Base-by-base conservation (phyloP, 2,329 filamentous ascomycete species). In the Diaporthe velutina region DNA sequence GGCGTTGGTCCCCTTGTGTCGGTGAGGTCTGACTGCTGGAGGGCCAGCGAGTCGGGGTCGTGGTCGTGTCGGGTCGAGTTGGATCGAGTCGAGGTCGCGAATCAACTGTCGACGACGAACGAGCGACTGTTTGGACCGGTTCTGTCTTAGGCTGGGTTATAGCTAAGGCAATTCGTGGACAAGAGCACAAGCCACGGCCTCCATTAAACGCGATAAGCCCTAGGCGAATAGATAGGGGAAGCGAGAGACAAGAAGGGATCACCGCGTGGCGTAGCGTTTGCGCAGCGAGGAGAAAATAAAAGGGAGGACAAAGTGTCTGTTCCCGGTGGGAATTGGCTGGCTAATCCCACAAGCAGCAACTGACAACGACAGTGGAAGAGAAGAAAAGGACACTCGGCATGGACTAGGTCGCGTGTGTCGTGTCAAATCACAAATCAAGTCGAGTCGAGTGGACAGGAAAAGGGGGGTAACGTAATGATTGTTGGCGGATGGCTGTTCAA, bases 171-270 rank as follows among this genome's bases (percentile, higher is more conserved):
- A 38, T 67, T 67, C 67, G 57, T 60, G 67, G 67, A 40, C 35
- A 25, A n/a, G 40, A 64, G 58, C 70, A 75, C 70, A 73, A 73
- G 74, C 74, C 74, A 75, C 70, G 74, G 60, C 68, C 42, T 72
- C 70, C 70, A 75, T 73, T 73, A 70, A 75, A 73, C 28, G 71
- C 74, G 74, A 70, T 64, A 73, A 73, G 70, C 28, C 60, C 22
- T 70, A 50, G 42, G 60, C 66, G 66, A 74, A 55, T 64, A 58
- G 68, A 50, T 61, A 74, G 38, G 66, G 35, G 42, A 67, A 74
- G 74, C 72, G 73, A 74, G 76, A 73, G 73, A 76, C 70, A 73
- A 71, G 75, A 76, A 75, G 54, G 57, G 70, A 67, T 67, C 30
- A 67, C 61, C 58, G 57, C 64, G 64, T 52, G 64, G 64, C 64